These are phyloP conservation scores for Saturnispora gosingensis DNA, from an alignment of 805 yeast genomes.

Conservation along the genomic window DNA sequence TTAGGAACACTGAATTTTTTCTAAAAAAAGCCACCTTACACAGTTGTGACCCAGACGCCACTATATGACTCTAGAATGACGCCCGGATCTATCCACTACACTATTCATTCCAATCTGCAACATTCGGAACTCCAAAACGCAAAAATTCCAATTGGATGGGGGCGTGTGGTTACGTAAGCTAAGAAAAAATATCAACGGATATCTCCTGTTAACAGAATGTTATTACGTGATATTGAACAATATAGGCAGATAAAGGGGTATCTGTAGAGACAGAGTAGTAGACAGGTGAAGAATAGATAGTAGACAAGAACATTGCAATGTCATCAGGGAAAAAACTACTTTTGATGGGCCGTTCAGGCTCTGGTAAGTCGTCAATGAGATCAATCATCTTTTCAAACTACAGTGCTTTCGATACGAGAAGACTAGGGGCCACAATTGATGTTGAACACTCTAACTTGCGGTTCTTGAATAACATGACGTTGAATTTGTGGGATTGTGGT, in stretches of 20 bases:
- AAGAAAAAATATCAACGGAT: background rate
- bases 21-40: background rate
- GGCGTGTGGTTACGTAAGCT: background rate
- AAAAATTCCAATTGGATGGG: background rate
- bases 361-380: conserved; percentile 96
- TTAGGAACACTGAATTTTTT: background rate
- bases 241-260: background rate
- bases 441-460: conserved; percentile 96
- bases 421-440: conserved; percentile 95
- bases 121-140: too few relatives aligned
- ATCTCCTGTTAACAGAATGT: background rate
- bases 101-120: too few relatives aligned
- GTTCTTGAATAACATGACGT: conserved; percentile 88
- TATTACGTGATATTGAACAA: background rate
- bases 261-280: background rate
- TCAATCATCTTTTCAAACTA: conserved; percentile 92
- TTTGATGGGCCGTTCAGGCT: conserved; percentile 87
- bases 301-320: conserved; percentile 1
- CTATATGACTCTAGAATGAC: background rate
- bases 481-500: conserved; percentile 97
- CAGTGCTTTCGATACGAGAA: conserved; percentile 91
- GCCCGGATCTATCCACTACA: background rate
- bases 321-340: conserved; percentile 48
- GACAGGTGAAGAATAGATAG: background rate
- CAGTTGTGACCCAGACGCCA: background rate